Evolutionary conservation across 1,139 yeast genomes (phyloP).

Genomic region (Scheffersomyces cryptocercus): DNA sequence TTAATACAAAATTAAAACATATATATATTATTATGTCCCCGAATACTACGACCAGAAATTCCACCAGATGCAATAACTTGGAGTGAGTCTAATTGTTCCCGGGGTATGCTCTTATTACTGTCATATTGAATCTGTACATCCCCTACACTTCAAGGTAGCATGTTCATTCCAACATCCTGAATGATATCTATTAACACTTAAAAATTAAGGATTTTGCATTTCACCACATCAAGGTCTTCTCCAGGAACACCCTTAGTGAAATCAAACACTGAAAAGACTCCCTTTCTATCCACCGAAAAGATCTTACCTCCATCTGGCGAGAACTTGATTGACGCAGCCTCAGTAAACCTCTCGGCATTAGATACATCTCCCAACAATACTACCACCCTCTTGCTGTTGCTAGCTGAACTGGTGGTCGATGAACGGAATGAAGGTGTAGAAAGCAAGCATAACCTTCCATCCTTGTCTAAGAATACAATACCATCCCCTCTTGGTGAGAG

Average conservation of each 20-base stretch:
- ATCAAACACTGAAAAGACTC: constrained; percentile 75
- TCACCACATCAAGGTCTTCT: constrained; percentile 73
- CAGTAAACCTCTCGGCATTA: constrained; percentile 65
- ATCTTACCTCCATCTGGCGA: constrained; percentile 81
- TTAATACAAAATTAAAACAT: no score
- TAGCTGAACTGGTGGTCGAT: constrained; percentile 11
- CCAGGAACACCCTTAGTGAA: constrained; percentile 84
- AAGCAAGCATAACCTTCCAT: constrained; percentile 73
- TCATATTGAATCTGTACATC: no score
- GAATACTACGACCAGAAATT: no score
- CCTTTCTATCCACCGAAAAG: constrained; percentile 77
- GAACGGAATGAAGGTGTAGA: constrained; percentile 59
- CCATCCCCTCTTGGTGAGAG: constrained; percentile 88
- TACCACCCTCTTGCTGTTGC: constrained; percentile 46
- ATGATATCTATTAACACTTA: neutral
- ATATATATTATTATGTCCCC: no score
- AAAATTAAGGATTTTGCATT: constrained; percentile 56
- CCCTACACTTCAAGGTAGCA: no score
- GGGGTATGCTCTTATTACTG: no score
- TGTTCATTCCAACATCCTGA: no score
- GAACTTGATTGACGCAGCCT: constrained; percentile 74
- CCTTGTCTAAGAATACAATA: constrained; percentile 74
- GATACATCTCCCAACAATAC: constrained; percentile 78
- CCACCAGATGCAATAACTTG: no score
- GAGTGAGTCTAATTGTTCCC: no score